Evolutionary conservation across 768 basidiomycete species (phyloP).

Genomic region (Gymnopilus dilepis): DNA sequence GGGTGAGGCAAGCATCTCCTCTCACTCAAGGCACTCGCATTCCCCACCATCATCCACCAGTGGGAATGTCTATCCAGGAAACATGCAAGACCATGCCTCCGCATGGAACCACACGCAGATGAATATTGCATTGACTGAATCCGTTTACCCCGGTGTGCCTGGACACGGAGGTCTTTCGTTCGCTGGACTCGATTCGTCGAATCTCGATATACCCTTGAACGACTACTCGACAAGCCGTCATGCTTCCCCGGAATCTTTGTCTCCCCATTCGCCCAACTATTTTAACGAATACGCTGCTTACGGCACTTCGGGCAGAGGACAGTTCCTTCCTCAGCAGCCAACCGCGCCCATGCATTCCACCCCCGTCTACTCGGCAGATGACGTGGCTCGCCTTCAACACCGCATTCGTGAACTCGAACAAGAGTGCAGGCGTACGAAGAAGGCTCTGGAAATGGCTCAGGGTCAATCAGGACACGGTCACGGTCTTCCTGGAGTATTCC

Average conservation of each 20-base stretch:
- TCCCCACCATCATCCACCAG: conserved; percentile 26
- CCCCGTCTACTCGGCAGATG: conserved; percentile 27
- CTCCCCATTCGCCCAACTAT: conserved; percentile 37
- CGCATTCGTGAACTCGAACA: conserved; percentile 69
- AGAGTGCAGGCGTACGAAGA: conserved; percentile 54
- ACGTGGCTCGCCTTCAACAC: conserved; percentile 56
- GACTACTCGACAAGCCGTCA: conserved; percentile 34
- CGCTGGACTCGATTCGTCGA: conserved; percentile 23
- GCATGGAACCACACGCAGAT: conserved; percentile 26
- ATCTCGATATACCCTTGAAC: conserved; percentile 29
- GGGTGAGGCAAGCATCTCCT: conserved; percentile 45
- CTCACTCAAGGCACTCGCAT: conserved; percentile 28
- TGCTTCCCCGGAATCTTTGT: conserved; percentile 46
- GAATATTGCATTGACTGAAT: conserved; percentile 31
- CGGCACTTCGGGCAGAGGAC: conserved; percentile 8
- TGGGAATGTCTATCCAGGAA: conserved; percentile 24
- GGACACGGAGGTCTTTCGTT: conserved; percentile 27
- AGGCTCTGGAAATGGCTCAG: conserved; percentile 33
- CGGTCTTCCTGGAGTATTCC: conserved; percentile 33
- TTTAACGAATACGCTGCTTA: conserved; percentile 21
- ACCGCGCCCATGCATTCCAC: conserved; percentile 18
- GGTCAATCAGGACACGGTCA: conserved; percentile 9
- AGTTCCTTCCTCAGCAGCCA: conserved; percentile 17
- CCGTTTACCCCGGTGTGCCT: conserved; percentile 33
- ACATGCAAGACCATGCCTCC: conserved; percentile 22